phyloP scores from a whole-genome alignment of 257 asterid species.

The Nicotiana benthamiana region DNA sequence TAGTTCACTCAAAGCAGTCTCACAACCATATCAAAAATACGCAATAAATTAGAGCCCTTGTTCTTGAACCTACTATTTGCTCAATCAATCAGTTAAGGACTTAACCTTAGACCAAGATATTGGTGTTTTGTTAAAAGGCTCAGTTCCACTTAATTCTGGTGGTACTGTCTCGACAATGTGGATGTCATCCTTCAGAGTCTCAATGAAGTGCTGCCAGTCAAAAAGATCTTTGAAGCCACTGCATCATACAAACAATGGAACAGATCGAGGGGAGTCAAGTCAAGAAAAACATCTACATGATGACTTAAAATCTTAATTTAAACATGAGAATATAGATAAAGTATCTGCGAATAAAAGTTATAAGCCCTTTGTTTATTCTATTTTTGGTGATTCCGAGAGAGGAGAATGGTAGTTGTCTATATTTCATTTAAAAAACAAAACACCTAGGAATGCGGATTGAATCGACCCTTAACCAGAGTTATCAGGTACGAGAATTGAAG shows the following conservation, averaged over 20 bases:
- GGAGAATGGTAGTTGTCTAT: neutral
- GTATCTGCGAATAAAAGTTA: neutral
- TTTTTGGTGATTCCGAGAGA: neutral
- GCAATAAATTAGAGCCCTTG: neutral
- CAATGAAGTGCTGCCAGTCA: conserved; percentile 89
- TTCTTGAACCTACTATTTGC: neutral
- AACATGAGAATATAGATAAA: neutral
- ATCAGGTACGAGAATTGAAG: too few relatives aligned
- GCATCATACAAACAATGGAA: conserved; percentile 15
- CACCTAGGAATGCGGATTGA: too few relatives aligned
- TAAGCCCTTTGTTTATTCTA: neutral
- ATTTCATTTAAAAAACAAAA: too few relatives aligned
- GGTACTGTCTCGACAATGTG: conserved; percentile 74
- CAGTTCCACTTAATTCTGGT: conserved; percentile 62
- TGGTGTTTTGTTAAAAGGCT: conserved; percentile 84
- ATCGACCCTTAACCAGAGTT: too few relatives aligned
- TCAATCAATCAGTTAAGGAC: neutral
- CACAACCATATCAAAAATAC: conserved; percentile 4
- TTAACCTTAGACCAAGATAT: conserved; percentile 97
- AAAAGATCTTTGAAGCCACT: conserved; percentile 97
- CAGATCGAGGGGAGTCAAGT: neutral
- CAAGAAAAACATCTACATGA: neutral
- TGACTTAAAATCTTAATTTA: neutral
- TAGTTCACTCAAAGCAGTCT: neutral
- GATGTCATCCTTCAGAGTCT: conserved; percentile 68